Percentiles rank a stretch among this genome's conserved stretches.
Conservation (phyloP, 2,329 filamentous ascomycete species). For the Cucurbitaria berberidis region DNA sequence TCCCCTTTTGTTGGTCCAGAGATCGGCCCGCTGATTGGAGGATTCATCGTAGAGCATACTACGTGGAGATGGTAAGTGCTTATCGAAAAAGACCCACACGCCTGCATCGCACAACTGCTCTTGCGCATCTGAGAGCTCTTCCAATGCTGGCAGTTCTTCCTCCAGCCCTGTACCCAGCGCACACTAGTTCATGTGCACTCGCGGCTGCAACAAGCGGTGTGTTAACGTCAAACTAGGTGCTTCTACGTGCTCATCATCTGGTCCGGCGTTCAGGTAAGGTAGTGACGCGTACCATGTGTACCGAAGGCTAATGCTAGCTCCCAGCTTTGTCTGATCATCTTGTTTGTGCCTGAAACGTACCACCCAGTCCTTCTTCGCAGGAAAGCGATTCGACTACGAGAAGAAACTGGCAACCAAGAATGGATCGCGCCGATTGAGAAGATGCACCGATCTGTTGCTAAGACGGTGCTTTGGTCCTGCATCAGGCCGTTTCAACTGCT, state of each 20-base stretch:
- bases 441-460: constrained; percentile 68
- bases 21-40: constrained; percentile 68
- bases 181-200: not conserved
- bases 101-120: constrained; percentile 8
- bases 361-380: constrained; percentile 71
- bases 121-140: constrained; percentile 7
- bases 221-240: constrained; percentile 39
- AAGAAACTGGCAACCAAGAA: constrained; percentile 76
- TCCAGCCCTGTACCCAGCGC: constrained; percentile 5
- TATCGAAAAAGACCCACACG: constrained; percentile 9
- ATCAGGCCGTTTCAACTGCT: constrained; percentile 78
- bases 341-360: constrained; percentile 88
- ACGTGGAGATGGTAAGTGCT: constrained; percentile 61
- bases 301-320: constrained; percentile 31
- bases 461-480: constrained; percentile 58
- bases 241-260: constrained; percentile 85
- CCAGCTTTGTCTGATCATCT: constrained; percentile 67
- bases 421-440: constrained; percentile 82
- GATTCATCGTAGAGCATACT: constrained; percentile 79
- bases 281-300: constrained; percentile 19
- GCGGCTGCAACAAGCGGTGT: constrained; percentile 21
- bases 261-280: constrained; percentile 59
- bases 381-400: constrained; percentile 73
- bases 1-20: constrained; percentile 62
- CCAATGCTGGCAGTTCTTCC: constrained; percentile 1